These are phyloP conservation scores for Podila minutissima DNA, from an alignment of 192 early-diverging fungal species.

Conservation along the genomic window DNA sequence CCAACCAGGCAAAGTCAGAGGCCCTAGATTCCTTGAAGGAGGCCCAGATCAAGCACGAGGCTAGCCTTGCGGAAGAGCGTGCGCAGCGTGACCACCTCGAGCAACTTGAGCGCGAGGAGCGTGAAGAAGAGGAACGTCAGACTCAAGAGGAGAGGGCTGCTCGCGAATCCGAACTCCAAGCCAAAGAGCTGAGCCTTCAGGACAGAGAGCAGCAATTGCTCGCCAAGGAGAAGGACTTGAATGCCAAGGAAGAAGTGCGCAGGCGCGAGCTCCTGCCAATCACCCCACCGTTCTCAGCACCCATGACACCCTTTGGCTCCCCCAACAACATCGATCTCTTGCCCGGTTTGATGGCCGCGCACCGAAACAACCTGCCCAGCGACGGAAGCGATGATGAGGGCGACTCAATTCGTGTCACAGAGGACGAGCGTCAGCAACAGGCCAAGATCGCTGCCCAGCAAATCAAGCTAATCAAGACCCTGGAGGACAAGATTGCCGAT, in stretches of 20 bases:
- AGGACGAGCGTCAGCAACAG: conserved; percentile 22
- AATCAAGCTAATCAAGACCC: conserved; percentile 33
- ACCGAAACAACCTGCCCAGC: neutral
- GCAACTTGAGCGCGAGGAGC: conserved; percentile 26
- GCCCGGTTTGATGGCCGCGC: conserved; percentile 29
- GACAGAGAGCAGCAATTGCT: conserved; percentile 23
- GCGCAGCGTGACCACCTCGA: conserved; percentile 38
- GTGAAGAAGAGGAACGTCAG: conserved; percentile 27
- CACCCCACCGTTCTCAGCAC: conserved; percentile 28
- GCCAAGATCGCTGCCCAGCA: conserved; percentile 26
- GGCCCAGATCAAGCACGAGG: conserved; percentile 17
- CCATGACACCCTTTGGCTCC: conserved; percentile 42
- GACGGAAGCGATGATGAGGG: conserved; percentile 2
- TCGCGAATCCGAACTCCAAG: conserved; percentile 20
- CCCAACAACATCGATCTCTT: conserved; percentile 26
- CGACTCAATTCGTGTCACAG: neutral
- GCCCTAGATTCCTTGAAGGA: conserved; percentile 10
- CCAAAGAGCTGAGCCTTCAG: conserved; percentile 25
- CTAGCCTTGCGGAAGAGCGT: conserved; percentile 32
- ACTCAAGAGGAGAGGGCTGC: conserved; percentile 9
- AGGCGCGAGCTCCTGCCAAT: conserved; percentile 10
- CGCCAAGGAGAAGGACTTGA: conserved; percentile 31
- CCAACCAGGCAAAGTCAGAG: conserved; percentile 23
- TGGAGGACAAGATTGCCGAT: conserved; percentile 45
- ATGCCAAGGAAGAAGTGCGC: conserved; percentile 10